A percentile compares a stretch with the other conserved stretches of the same genome.
These are phyloP conservation scores for Orbilia quercus DNA, from an alignment of 2,329 filamentous ascomycete species.

Conservation along the genomic window DNA sequence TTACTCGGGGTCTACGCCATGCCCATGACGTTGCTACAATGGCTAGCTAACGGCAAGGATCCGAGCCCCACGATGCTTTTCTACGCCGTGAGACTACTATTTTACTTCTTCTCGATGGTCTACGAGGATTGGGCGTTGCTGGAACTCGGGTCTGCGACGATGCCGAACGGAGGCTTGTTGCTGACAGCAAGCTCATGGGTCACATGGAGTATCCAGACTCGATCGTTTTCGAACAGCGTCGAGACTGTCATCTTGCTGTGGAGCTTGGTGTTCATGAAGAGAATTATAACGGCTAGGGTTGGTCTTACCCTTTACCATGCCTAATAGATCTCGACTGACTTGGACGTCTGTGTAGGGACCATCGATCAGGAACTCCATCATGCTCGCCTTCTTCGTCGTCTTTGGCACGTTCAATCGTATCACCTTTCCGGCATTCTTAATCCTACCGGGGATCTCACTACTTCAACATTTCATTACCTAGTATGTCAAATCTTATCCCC, in stretches of 20 bases:
- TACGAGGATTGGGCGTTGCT: constrained; percentile 97
- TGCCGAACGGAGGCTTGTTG: constrained; percentile 78
- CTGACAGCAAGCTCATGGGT: constrained; percentile 96
- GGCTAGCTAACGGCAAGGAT: constrained; percentile 83
- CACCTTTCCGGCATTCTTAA: constrained; percentile 91
- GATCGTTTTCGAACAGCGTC: constrained; percentile 97
- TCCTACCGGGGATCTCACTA: constrained; percentile 84
- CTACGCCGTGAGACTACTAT: constrained; percentile 85
- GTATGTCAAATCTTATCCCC: constrained; percentile 65
- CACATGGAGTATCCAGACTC: constrained; percentile 98
- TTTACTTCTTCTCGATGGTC: constrained; percentile 96
- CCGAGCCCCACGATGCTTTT: constrained; percentile 83
- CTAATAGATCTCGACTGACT: constrained; percentile 17
- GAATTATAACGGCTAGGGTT: constrained; percentile 83
- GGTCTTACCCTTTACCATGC: background rate
- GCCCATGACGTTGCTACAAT: constrained; percentile 90
- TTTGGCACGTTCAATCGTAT: constrained; percentile 96
- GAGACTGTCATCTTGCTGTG: constrained; percentile 93
- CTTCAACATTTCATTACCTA: constrained; percentile 85
- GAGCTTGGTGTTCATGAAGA: constrained; percentile 89
- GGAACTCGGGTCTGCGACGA: constrained; percentile 80
- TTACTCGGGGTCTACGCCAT: constrained; percentile 95
- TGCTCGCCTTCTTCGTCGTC: constrained; percentile 83
- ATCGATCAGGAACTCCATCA: constrained; percentile 67
- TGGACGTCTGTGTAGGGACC: constrained; percentile 18